These are phyloP conservation scores for Backusella morwellensis DNA, from an alignment of 192 early-diverging fungal genomes.

Conservation along the genomic window DNA sequence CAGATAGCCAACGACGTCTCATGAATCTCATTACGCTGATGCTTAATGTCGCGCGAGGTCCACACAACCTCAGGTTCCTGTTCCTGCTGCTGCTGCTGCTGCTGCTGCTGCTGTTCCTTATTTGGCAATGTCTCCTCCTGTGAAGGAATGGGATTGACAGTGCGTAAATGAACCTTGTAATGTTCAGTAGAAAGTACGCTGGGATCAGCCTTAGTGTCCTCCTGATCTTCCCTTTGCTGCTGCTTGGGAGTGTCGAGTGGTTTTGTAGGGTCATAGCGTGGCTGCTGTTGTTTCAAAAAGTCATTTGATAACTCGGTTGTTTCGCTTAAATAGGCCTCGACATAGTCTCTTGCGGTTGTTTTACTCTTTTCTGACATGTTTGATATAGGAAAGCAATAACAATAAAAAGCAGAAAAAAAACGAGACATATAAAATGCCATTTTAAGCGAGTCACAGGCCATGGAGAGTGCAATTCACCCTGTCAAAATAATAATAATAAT, in stretches of 20 bases:
- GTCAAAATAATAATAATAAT: neutral
- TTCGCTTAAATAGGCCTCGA: slow-evolving; percentile 32
- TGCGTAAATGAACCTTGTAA: slow-evolving; percentile 19
- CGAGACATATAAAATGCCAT: neutral
- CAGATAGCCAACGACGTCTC: slow-evolving; percentile 31
- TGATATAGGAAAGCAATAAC: neutral
- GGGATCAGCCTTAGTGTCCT: neutral
- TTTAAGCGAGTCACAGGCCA: neutral
- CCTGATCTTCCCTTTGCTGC: neutral
- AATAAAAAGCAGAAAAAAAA: neutral
- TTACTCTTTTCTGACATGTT: slow-evolving; percentile 16
- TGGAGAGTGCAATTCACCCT: neutral
- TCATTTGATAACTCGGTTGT: slow-evolving; percentile 2
- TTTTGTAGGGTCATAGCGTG: slow-evolving; percentile 27
- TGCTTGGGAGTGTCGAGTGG: neutral
- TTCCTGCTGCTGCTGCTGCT: neutral
- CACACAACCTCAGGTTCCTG: slow-evolving; percentile 13
- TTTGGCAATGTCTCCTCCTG: neutral
- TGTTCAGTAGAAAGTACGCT: slow-evolving; percentile 3
- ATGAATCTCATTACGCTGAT: slow-evolving; percentile 35
- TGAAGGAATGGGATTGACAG: slow-evolving; percentile 19
- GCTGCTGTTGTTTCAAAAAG: slow-evolving; percentile 27
- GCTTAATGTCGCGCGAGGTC: slow-evolving; percentile 20
- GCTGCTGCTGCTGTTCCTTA: neutral
- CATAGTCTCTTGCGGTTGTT: slow-evolving; percentile 23